Conservation (phyloP, 179 eudicot species). For the Gypsophila paniculata region DNA sequence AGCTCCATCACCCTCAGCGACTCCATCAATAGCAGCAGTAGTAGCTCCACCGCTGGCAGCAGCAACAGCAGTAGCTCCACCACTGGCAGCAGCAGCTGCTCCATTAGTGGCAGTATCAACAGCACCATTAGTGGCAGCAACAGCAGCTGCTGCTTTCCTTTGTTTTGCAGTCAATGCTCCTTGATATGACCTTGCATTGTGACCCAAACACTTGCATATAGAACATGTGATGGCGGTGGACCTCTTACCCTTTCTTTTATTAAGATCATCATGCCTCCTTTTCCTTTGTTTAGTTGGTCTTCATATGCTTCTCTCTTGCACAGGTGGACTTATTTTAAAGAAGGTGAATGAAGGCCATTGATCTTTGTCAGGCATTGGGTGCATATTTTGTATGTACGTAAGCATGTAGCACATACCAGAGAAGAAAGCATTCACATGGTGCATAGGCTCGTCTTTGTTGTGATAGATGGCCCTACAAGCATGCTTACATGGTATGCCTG, state of each 20-base stretch:
- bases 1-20: too few relatives aligned
- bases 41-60: too few relatives aligned
- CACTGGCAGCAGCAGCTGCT: too few relatives aligned
- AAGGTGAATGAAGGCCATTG: neutral
- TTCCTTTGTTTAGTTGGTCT: neutral
- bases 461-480: conserved; percentile 1
- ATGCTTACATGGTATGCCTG: conserved; percentile 5
- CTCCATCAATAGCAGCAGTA: too few relatives aligned
- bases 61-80: too few relatives aligned
- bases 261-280: neutral
- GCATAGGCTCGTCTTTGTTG: neutral
- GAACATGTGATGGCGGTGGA: neutral
- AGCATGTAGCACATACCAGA: neutral
- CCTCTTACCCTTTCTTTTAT: neutral
- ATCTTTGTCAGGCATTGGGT: neutral
- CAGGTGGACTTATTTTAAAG: neutral
- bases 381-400: neutral
- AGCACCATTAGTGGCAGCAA: neutral
- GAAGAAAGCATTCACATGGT: neutral
- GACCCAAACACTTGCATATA: neutral
- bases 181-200: neutral
- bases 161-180: neutral
- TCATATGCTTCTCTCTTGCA: neutral
- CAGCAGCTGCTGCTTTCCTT: neutral
- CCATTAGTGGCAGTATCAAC: neutral